Evolutionary conservation across 805 yeast species (phyloP).

Genomic region (Pichia sporocuriosa): DNA sequence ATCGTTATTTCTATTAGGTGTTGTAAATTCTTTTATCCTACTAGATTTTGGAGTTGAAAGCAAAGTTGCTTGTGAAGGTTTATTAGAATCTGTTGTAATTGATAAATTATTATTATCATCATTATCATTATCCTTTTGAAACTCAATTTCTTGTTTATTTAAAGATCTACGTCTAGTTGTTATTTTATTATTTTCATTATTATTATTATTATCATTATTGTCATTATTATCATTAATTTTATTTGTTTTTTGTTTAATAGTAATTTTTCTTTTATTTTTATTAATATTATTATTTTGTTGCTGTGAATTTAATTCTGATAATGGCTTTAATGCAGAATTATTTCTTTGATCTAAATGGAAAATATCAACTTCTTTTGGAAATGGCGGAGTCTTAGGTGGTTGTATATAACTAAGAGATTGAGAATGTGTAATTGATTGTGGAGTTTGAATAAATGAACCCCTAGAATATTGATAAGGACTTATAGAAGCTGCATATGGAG

Average conservation of each 20-base stretch:
- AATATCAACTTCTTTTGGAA: constrained; percentile 9
- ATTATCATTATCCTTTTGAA: constrained; percentile 8
- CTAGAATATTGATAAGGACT: constrained; percentile 18
- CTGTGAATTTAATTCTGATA: background rate
- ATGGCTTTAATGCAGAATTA: no score
- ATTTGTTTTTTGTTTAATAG: no score
- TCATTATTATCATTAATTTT: no score
- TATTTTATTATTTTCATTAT: no score
- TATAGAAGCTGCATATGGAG: constrained; percentile 24
- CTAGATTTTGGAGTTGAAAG: constrained; percentile 29
- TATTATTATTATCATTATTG: no score
- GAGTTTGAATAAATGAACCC: constrained; percentile 14
- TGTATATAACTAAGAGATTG: constrained; percentile 17
- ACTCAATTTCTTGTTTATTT: background rate
- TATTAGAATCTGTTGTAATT: background rate
- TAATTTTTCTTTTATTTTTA: no score
- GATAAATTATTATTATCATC: constrained; percentile 10
- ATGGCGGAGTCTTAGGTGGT: constrained; percentile 30
- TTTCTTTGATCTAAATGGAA: background rate
- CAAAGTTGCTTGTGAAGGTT: constrained; percentile 21
- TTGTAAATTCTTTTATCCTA: constrained; percentile 20
- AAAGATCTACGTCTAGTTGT: no score
- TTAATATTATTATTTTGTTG: no score
- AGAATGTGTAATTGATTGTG: constrained; percentile 7
- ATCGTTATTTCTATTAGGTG: constrained; percentile 24